Base-by-base conservation (phyloP, 2,329 filamentous ascomycete species). In the Colletotrichum higginsianum region DNA sequence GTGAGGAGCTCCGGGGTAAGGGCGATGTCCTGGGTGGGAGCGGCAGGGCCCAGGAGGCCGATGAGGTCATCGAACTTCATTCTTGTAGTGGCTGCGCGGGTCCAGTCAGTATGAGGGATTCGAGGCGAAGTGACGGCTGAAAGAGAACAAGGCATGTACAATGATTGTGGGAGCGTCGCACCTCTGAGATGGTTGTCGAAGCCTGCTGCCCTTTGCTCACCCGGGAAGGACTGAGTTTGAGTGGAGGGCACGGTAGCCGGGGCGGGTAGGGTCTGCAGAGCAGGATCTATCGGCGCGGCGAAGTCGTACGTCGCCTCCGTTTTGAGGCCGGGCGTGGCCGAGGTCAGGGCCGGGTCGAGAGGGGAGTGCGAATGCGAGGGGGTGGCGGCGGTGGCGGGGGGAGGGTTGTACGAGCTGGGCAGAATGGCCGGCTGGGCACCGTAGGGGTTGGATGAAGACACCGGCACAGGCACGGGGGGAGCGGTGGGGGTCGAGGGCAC, bases 11-110 rank as follows among this genome's bases (percentile, higher is more conserved):
- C 85, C 69, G 87, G 80, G 79, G 84, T 81, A 77, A 84, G 86
- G 69, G 88, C 86, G 38, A 88, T 86, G 74, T 82, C 80, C 71
- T 89, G 85, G 26, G 87, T 84, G 3, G 89, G 88, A 53, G 90
- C 87, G 61, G 90, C 81, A 64, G 89, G 86, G 75, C 90, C 89
- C 72, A 93, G 86, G 75, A 86, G 79, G 72, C 84, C 82, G 76
- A 95, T 90, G 52, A 96, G 90, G 76, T 95, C 92, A 80, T 92
- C 89, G 77, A 96, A 90, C 78, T 88, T 90, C 82, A 94, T 91
- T 79, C 88, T 91, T 82, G 88, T 89, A 80, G 87, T 89, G 80
- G 87, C 89, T 90, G 81, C 74, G 80, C 73, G 73, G 76, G 75
- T 77, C 78, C 78, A 78, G 83, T 89, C 80, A 89, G 86, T 80